Base-by-base conservation (phyloP, 169 alveolate species). In the Plasmodium coatneyi region DNA sequence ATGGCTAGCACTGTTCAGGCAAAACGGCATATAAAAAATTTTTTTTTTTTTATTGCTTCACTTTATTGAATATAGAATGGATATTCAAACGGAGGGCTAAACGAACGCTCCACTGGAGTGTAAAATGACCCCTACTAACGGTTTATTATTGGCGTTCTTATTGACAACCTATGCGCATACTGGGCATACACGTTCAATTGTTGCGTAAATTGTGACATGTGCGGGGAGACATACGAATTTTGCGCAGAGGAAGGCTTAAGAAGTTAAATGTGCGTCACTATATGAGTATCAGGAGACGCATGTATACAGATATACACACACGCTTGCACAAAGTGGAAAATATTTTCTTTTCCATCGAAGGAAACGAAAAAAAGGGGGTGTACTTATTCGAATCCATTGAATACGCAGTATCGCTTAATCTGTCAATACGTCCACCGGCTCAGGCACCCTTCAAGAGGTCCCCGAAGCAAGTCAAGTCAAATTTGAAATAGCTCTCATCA, bases 401-500 rank as follows among this genome's bases (percentile, higher is more conserved):
- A 46, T 46, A 9, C 4, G 60, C 0, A 0, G 22, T 1, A 1
- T 12, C 60, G 60, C 22, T 49, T 7, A 80, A 22, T 54, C 70
- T 36, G 19, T 19, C 0, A 71, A 25, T 30, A 6, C 30, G 22
- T 41, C 74, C 83, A n/a, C 78, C 46, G 22, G 25, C 41, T 36
- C 34, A 60, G n/a, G 56, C 19, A 34, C 41, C 36, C 71, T 82
- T 82, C 36, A 54, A 16, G n/a, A 60, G 80, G 12, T 32, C 39
- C 82, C 30, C 71, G 36, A 25, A 5, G 28, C 41, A 52, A 7
- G 16, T 89, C 60, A 80, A 7, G 94, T 32, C 56, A 89, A 80
- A 80, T 70, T 89, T 70, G 94, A 89, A 66, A 89, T 52, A 39
- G 94, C 94, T 80, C 90, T 78, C 94, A 89, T 89, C 54, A 89